Base-by-base conservation (phyloP, 768 basidiomycete species). In the Udeniomyces megalosporus region DNA sequence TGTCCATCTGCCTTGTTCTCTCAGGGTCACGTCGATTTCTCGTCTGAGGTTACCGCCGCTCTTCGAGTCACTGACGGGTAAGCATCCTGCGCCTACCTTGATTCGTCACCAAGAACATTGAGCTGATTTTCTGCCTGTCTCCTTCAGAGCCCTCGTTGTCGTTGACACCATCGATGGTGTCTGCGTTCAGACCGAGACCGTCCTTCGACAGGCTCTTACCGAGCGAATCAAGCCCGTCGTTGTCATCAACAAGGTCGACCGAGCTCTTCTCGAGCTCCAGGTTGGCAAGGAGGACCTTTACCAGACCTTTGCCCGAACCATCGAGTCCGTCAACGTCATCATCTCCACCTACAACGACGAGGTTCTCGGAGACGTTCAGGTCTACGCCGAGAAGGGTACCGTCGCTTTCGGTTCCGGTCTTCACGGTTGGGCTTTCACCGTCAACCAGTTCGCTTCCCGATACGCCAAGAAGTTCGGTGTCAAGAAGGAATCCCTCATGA, bases 141-240 rank as follows among this genome's bases (percentile, higher is more conserved):
- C n/a, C 17, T 50, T n/a, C 55, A 72, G 93, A 80, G 95, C 95
- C 64, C 86, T 99, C 69, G 95, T 99, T 71, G 95, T 99, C 75
- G 95, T 99, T 72, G 95, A 99, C 76, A 95, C 91, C 76, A 84
- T 99, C 70, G 95, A 99, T 74, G 95, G 95, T 79, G 95, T 97
- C 72, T 99, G 93, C 75, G 95, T 97, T 46, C 95, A 99, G 78
- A 99, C 95, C 72, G 95, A 97, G 79, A 99, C 95, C 17, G 95
- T 99, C 61, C 82, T 99, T 62, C 90, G 95, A 69, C 95, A 99
- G 74, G 88, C 95, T 60, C 82, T 99, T 48, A 82, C 84, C 46
- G 95, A 99, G 79, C 91, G 95, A 75, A 97, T 99, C 80, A 97
- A 95, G 79, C 95, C 95, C 68, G 95, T 99, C 71, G 84, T 96